A percentile compares a stretch with the other conserved stretches of the same genome.
Evolutionary conservation across 2,329 filamentous ascomycete species (phyloP).

Genomic region (Meredithiella fracta): DNA sequence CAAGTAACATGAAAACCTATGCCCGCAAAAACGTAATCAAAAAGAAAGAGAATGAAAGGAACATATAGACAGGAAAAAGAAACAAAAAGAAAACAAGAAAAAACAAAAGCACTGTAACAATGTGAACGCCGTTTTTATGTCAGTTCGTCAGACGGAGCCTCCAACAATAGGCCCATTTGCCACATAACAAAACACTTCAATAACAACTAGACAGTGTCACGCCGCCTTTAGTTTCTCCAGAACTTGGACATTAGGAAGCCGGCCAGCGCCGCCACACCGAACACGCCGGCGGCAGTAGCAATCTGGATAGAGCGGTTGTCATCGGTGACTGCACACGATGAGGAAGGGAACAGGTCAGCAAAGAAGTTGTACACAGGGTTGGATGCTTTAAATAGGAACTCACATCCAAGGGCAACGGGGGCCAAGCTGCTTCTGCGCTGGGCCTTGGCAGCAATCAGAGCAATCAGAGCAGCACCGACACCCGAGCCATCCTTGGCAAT

Average conservation of each 20-base stretch:
- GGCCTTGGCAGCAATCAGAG: constrained; percentile 55
- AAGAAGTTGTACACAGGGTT: neutral
- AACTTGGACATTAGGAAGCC: constrained; percentile 19
- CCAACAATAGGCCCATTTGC: neutral
- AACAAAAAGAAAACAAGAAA: neutral
- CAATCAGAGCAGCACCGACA: constrained; percentile 64
- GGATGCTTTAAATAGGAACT: neutral
- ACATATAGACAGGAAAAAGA: constrained; percentile 5
- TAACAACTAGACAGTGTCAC: constrained; percentile 5
- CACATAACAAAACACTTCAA: constrained; percentile 5
- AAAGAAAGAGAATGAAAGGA: constrained; percentile 12
- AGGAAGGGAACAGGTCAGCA: constrained; percentile 1
- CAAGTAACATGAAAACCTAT: constrained; percentile 8
- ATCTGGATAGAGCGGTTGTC: constrained; percentile 20
- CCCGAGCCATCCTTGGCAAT: constrained; percentile 95
- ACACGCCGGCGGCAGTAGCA: constrained; percentile 21
- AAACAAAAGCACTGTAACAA: neutral
- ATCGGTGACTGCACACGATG: constrained; percentile 19
- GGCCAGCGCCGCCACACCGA: constrained; percentile 25
- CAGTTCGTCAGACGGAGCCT: neutral
- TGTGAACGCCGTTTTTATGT: constrained; percentile 11
- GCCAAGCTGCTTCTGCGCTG: constrained; percentile 12
- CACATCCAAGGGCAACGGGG: constrained; percentile 9
- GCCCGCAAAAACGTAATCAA: constrained; percentile 11
- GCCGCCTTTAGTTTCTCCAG: constrained; percentile 8